phyloP scores from a whole-genome alignment of 2,329 filamentous ascomycete genomes.

The Amauroascus niger region DNA sequence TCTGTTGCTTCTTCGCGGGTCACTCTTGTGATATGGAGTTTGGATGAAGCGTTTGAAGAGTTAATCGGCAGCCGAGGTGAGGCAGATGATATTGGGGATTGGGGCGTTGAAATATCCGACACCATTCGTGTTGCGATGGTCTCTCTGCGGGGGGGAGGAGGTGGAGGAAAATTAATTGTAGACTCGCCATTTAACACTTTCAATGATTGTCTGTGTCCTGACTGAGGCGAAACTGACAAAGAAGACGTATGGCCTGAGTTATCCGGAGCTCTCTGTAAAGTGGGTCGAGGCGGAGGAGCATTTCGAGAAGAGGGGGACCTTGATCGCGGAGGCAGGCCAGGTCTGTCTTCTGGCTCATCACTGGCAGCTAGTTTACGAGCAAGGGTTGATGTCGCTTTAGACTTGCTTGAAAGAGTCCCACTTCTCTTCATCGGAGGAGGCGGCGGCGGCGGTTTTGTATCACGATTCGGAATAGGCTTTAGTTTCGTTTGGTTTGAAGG shows the following conservation, averaged over 20 bases:
- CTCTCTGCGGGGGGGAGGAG: slow-evolving; percentile 22
- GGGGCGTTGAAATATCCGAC: slow-evolving; percentile 14
- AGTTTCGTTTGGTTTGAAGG: slow-evolving; percentile 26
- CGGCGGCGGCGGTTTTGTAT: slow-evolving; percentile 13
- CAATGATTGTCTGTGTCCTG: slow-evolving; percentile 11
- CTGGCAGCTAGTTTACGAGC: slow-evolving; percentile 28
- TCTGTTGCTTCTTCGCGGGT: slow-evolving; percentile 43
- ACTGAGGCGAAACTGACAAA: slow-evolving; percentile 13
- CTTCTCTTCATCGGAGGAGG: slow-evolving; percentile 21
- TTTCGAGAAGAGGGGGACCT: slow-evolving; percentile 1
- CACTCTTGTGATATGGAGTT: slow-evolving; percentile 9
- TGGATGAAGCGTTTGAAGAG: slow-evolving; percentile 5
- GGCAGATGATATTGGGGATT: slow-evolving; percentile 19
- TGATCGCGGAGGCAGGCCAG: slow-evolving; percentile 37
- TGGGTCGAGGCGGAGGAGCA: not conserved
- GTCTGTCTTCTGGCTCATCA: slow-evolving; percentile 38
- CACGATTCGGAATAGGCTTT: slow-evolving; percentile 25
- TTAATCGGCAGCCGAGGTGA: slow-evolving; percentile 13
- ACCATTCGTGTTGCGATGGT: slow-evolving; percentile 17
- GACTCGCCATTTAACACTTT: slow-evolving; percentile 19
- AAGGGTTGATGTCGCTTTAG: slow-evolving; percentile 26
- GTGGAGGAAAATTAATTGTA: slow-evolving; percentile 24
- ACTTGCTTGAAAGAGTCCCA: slow-evolving; percentile 21
- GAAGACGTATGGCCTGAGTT: not conserved
- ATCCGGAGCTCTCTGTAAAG: not conserved